phyloP scores from a whole-genome alignment of 306 rosid species.

The Hippophae tibetana region DNA sequence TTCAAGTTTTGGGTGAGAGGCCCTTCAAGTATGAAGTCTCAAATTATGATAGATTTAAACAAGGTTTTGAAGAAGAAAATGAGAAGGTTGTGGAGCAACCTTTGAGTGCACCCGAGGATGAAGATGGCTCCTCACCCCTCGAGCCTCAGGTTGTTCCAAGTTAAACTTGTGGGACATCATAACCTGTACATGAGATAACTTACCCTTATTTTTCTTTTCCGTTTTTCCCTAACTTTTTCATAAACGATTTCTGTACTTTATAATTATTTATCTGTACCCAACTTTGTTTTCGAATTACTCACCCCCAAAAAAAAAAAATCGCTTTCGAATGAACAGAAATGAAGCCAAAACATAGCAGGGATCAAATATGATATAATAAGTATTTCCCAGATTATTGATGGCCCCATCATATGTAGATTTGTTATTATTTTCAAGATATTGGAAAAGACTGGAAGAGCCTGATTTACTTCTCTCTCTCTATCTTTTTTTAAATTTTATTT shows the following conservation, averaged over 20 bases:
- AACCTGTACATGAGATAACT: slow-evolving; percentile 45
- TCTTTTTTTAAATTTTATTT: too few species aligned
- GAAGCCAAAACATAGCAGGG: too few species aligned
- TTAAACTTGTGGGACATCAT: slow-evolving; percentile 16
- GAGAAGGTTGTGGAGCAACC: slow-evolving; percentile 36
- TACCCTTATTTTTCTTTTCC: not conserved
- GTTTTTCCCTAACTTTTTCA: not conserved
- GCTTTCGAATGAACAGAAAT: too few species aligned
- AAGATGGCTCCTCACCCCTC: slow-evolving; percentile 46
- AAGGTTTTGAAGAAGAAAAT: slow-evolving; percentile 47
- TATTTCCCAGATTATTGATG: too few species aligned
- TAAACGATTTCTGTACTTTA: not conserved
- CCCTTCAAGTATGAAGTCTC: slow-evolving; percentile 56
- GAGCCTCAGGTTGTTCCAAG: slow-evolving; percentile 79
- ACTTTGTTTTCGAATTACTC: too few species aligned
- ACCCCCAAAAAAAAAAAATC: too few species aligned
- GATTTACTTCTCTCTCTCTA: too few species aligned
- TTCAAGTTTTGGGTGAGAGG: slow-evolving; percentile 55
- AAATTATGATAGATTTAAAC: slow-evolving; percentile 62
- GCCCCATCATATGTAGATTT: too few species aligned
- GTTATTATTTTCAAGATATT: too few species aligned
- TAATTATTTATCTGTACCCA: too few species aligned
- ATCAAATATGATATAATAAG: too few species aligned
- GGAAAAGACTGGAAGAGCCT: too few species aligned
- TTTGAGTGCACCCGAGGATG: slow-evolving; percentile 29